Evolutionary conservation across 2,329 filamentous ascomycete species (phyloP).

Genomic region (Penicillium sp.): DNA sequence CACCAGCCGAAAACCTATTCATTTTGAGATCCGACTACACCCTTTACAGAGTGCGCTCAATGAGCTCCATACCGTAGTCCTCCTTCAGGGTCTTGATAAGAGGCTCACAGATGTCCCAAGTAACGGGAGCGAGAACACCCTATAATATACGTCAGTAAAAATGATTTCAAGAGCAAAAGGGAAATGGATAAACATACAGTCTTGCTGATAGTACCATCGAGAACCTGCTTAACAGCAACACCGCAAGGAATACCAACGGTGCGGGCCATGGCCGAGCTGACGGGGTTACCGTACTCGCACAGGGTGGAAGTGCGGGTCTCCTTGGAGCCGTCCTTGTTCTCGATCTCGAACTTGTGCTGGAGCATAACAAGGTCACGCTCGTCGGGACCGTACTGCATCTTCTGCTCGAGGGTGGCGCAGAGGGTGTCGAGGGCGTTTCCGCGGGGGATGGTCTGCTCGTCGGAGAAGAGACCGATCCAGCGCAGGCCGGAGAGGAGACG

Average conservation of each 20-base stretch:
- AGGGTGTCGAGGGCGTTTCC: constrained; percentile 88
- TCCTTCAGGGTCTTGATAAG: constrained; percentile 76
- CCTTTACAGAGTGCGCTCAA: constrained; percentile 60
- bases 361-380: constrained; percentile 81
- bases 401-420: constrained; percentile 82
- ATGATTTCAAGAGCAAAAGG: not conserved
- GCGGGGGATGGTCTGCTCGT: constrained; percentile 66
- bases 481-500: constrained; percentile 69
- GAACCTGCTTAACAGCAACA: constrained; percentile 74
- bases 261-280: constrained; percentile 76
- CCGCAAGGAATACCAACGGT: constrained; percentile 71
- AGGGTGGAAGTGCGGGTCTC: constrained; percentile 81
- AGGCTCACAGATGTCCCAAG: constrained; percentile 66
- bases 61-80: constrained; percentile 71
- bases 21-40: not conserved
- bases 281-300: constrained; percentile 75
- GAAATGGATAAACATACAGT: constrained; percentile 41
- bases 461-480: constrained; percentile 69
- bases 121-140: constrained; percentile 77
- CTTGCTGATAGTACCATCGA: constrained; percentile 70
- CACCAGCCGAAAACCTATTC: not conserved
- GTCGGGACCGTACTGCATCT: constrained; percentile 81
- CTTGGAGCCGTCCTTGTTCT: constrained; percentile 73
- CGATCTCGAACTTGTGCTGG: constrained; percentile 69
- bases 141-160: constrained; percentile 8